Percentiles rank a stretch among this genome's conserved stretches.
Conservation (phyloP, 169 alveolate species). For the Plasmodium relictum region DNA sequence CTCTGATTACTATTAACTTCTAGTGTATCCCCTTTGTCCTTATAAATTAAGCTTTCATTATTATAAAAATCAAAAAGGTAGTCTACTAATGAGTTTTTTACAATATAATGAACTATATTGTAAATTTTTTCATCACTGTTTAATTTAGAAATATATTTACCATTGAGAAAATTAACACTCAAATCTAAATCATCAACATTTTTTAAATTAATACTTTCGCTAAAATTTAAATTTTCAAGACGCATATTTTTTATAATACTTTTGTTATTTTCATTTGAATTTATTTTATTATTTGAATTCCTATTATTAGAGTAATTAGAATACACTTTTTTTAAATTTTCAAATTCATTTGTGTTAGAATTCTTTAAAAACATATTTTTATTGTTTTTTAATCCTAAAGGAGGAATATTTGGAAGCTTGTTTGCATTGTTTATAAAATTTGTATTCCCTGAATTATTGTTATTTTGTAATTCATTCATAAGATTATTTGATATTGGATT, state of each 20-base stretch:
- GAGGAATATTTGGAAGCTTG: background rate
- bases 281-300: background rate
- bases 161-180: conserved; percentile 42
- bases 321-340: background rate
- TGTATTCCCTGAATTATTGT: background rate
- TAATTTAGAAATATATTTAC: conserved; percentile 53
- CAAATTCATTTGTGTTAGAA: conserved; percentile 6
- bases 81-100: conserved; percentile 27
- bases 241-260: conserved; percentile 23
- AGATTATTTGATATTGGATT: background rate
- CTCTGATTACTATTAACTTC: background rate
- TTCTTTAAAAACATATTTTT: background rate
- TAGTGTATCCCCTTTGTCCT: conserved; percentile 13
- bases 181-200: conserved; percentile 55
- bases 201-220: conserved; percentile 32
- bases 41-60: conserved; percentile 26
- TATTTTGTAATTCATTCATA: background rate
- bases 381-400: background rate
- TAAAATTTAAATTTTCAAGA: conserved; percentile 48
- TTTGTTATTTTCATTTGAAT: conserved; percentile 2
- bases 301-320: background rate
- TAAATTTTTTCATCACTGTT: conserved; percentile 32
- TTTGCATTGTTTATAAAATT: background rate
- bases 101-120: conserved; percentile 49
- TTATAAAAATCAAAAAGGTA: conserved; percentile 43